Conservation (phyloP, 202 grass and related monocot genomes). For the Schoenoplectus tabernaemontani region DNA sequence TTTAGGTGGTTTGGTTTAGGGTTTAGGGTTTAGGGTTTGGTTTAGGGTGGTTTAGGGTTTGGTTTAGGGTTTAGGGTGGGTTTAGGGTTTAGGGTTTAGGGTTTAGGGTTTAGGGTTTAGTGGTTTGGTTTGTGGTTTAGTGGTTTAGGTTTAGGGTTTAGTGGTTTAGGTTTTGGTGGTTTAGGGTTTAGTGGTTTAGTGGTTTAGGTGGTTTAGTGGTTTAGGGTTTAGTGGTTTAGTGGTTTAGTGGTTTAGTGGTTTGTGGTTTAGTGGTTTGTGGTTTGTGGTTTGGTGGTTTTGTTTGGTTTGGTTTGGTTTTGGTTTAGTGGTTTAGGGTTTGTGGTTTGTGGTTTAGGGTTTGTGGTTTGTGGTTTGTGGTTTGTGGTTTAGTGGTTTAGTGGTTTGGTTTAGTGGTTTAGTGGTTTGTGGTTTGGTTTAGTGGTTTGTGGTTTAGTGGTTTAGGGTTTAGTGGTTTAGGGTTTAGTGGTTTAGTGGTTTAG, state of each 20-base stretch:
- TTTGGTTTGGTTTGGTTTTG: not conserved
- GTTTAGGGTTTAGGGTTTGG: not conserved
- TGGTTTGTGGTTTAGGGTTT: slow-evolving; percentile 27
- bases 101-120: slow-evolving; percentile 17
- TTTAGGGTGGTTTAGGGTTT: not conserved
- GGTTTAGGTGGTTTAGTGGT: not conserved
- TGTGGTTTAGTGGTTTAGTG: slow-evolving; percentile 24
- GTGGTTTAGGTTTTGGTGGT: slow-evolving; percentile 23
- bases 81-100: slow-evolving; percentile 27
- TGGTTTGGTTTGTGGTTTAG: not conserved
- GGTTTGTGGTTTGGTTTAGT: not conserved
- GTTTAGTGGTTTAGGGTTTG: slow-evolving; percentile 25
- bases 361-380: slow-evolving; percentile 26
- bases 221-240: not conserved
- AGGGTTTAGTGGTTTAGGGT: not conserved
- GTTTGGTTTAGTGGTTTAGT: not conserved
- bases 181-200: slow-evolving; percentile 20
- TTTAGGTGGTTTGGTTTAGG: not conserved
- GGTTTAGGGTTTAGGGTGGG: not conserved
- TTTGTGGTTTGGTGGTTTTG: not conserved
- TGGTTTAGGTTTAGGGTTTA: slow-evolving; percentile 22
- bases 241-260: slow-evolving; percentile 10
- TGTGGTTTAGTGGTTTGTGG: slow-evolving; percentile 20
- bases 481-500: not conserved
- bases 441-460: not conserved